These are phyloP conservation scores for Coemansia sp. DNA, from an alignment of 192 early-diverging fungal species.

Conservation along the genomic window DNA sequence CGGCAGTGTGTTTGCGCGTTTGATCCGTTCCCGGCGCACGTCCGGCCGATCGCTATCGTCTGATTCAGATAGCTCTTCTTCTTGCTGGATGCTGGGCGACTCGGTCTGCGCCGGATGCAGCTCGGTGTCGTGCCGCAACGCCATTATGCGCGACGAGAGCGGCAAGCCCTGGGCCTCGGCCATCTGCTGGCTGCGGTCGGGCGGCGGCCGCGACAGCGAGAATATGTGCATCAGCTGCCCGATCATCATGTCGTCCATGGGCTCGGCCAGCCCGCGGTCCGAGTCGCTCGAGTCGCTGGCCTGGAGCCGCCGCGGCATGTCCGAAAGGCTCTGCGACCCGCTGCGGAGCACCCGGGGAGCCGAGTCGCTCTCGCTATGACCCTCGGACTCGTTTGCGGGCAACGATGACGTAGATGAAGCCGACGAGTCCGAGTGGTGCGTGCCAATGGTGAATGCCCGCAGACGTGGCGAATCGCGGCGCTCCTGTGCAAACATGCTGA, in stretches of 20 bases:
- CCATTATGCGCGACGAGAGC: constrained; percentile 31
- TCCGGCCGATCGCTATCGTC: no score
- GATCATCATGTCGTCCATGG: constrained; percentile 16
- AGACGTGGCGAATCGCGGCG: neutral
- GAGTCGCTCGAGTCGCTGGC: neutral
- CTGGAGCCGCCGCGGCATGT: neutral
- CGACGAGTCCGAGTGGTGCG: no score
- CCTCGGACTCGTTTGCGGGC: no score
- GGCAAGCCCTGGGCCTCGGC: constrained; percentile 47
- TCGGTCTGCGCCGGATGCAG: neutral
- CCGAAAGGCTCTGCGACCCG: no score
- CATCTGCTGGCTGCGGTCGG: constrained; percentile 27
- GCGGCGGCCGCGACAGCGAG: constrained; percentile 23
- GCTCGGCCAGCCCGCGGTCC: neutral
- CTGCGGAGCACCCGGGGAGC: no score
- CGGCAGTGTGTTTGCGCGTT: no score
- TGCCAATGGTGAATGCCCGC: neutral
- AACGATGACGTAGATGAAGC: no score
- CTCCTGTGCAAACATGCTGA: neutral
- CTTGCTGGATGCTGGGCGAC: neutral
- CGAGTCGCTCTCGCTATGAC: no score
- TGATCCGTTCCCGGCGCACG: no score
- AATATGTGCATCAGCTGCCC: constrained; percentile 36
- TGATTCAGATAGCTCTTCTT: no score
- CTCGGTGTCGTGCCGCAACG: neutral